Percentiles rank a stretch among this genome's conserved stretches.
Conservation (phyloP, 2,329 filamentous ascomycete genomes). For the Hymenotorrendiella dingleyae region DNA sequence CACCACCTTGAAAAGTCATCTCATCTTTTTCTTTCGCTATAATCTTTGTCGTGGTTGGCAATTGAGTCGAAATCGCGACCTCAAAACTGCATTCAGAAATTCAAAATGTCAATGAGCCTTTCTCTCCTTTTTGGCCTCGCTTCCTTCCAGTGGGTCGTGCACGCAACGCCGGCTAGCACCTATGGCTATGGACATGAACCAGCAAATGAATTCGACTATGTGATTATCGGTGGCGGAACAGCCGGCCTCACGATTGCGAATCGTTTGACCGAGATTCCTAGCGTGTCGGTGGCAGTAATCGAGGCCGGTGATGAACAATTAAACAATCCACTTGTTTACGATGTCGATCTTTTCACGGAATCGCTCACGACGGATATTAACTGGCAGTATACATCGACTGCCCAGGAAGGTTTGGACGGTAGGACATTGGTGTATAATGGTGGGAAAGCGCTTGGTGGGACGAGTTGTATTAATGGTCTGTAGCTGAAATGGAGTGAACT, state of each 20-base stretch:
- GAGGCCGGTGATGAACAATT: conserved; percentile 17
- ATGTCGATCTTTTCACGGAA: conserved; percentile 11
- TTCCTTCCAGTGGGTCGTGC: too few relatives aligned
- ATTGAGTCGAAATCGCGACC: too few relatives aligned
- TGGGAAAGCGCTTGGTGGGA: conserved; percentile 17
- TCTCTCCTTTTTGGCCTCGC: too few relatives aligned
- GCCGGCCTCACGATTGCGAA: conserved; percentile 20
- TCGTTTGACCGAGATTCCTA: conserved; percentile 14
- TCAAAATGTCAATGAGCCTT: too few relatives aligned
- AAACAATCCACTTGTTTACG: conserved; percentile 15
- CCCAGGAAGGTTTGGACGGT: conserved; percentile 11
- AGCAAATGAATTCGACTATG: conserved; percentile 7
- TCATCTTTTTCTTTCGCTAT: too few relatives aligned
- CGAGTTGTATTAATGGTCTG: conserved; percentile 23
- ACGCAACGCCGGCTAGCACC: too few relatives aligned
- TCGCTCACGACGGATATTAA: conserved; percentile 14
- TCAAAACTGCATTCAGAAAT: too few relatives aligned
- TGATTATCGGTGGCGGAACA: conserved; percentile 19
- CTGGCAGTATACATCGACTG: conserved; percentile 16
- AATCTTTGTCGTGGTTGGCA: too few relatives aligned
- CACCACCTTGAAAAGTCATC: too few relatives aligned
- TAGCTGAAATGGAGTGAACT: too few relatives aligned
- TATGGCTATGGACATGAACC: too few relatives aligned
- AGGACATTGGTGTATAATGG: conserved; percentile 6
- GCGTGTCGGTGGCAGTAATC: conserved; percentile 18